Percentiles rank a stretch among this genome's conserved stretches.
Conservation (phyloP, 768 basidiomycete species). For the Tulasnella sp. region DNA sequence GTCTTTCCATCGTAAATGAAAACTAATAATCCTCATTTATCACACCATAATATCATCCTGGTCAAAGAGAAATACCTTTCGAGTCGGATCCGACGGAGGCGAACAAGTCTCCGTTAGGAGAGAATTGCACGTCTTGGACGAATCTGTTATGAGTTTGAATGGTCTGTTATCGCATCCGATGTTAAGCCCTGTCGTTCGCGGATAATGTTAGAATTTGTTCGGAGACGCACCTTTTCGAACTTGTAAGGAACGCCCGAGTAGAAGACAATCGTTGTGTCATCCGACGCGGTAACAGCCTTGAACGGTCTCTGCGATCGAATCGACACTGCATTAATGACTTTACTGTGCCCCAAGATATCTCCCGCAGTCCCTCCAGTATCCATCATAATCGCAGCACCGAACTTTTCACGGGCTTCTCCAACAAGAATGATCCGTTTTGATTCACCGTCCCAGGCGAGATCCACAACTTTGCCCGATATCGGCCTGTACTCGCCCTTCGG, state of each 20-base stretch:
- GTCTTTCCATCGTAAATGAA: conserved; percentile 91
- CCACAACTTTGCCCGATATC: conserved; percentile 76
- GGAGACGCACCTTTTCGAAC: conserved; percentile 65
- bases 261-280: conserved; percentile 80
- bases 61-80: conserved; percentile 52
- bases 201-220: neutral
- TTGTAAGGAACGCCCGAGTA: conserved; percentile 83
- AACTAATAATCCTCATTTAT: conserved; percentile 31
- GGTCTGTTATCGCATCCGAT: conserved; percentile 50
- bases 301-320: conserved; percentile 89
- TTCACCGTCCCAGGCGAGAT: conserved; percentile 95
- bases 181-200: neutral
- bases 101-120: conserved; percentile 80
- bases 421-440: conserved; percentile 95
- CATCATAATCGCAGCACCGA: conserved; percentile 81
- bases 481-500: conserved; percentile 82
- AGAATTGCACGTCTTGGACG: conserved; percentile 86
- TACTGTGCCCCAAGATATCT: conserved; percentile 87
- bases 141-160: conserved; percentile 90
- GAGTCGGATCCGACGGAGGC: conserved; percentile 88
- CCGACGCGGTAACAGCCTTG: conserved; percentile 85
- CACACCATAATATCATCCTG: neutral
- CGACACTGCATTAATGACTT: conserved; percentile 89
- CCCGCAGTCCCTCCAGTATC: conserved; percentile 84
- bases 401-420: conserved; percentile 92